phyloP scores from a whole-genome alignment of 176 grass and related monocot species.

The Leersia perrieri region DNA sequence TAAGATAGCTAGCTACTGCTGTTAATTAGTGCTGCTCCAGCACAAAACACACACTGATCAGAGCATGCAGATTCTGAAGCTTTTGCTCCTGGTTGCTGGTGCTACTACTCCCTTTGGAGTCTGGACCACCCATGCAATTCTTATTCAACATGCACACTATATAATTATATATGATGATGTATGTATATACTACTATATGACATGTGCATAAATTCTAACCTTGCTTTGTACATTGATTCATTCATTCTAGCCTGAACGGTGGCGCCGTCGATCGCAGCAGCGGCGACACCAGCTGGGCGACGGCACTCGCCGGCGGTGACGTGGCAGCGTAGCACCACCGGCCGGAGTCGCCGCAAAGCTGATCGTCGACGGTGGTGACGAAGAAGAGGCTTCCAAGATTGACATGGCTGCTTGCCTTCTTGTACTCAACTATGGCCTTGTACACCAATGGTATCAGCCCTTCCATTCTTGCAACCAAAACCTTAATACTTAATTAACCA shows the following conservation, averaged over 20 bases:
- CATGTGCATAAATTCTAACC: not conserved
- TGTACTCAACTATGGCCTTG: constrained; percentile 35
- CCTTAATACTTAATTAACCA: not conserved
- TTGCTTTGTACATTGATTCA: not conserved
- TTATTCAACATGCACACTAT: not conserved
- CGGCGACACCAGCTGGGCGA: constrained; percentile 29
- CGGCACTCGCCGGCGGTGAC: not conserved
- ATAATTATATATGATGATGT: not conserved
- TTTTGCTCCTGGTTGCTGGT: not conserved
- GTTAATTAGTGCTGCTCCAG: not conserved
- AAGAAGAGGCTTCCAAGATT: not conserved
- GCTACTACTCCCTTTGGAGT: not conserved
- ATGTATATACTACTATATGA: too few relatives aligned
- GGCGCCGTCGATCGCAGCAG: constrained; percentile 29
- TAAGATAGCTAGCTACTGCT: too few relatives aligned
- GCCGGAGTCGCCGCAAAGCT: not conserved
- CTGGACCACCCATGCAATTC: not conserved
- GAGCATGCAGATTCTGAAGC: not conserved
- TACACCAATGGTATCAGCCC: constrained; percentile 50
- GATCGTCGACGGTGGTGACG: not conserved
- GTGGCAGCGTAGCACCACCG: not conserved
- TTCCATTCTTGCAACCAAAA: constrained; percentile 23
- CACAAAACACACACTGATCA: not conserved
- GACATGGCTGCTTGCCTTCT: constrained; percentile 23
- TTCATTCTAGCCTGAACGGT: constrained; percentile 25